Percentiles rank a stretch among this genome's conserved stretches.
phyloP scores from a whole-genome alignment of 768 basidiomycete genomes.

The Kwoniella europaea region DNA sequence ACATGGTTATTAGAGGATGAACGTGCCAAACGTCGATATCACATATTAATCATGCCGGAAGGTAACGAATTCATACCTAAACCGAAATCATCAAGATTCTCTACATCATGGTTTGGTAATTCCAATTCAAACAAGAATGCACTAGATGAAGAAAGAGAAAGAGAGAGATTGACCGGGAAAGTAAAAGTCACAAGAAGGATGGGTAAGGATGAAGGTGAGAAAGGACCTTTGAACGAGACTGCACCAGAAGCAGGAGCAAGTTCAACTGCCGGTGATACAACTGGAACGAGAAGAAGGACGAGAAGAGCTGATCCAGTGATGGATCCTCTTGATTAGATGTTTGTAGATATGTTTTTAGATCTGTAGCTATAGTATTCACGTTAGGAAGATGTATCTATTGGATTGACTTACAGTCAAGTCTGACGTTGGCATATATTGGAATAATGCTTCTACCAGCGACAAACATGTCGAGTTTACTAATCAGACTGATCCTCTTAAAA shows the following conservation, averaged over 20 bases:
- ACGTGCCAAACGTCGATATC: conserved; percentile 33
- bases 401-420: neutral
- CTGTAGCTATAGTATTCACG: conserved; percentile 14
- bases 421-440: too few relatives aligned
- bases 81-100: conserved; percentile 31
- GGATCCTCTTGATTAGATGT: conserved; percentile 24
- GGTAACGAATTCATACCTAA: conserved; percentile 45
- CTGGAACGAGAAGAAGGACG: conserved; percentile 19
- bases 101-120: conserved; percentile 40
- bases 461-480: too few relatives aligned
- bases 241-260: neutral
- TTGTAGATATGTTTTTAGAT: conserved; percentile 4
- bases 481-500: too few relatives aligned
- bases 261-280: conserved; percentile 8
- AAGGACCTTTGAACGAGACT: neutral
- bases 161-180: conserved; percentile 36
- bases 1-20: conserved; percentile 45
- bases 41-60: conserved; percentile 57
- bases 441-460: too few relatives aligned
- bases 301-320: conserved; percentile 24
- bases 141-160: conserved; percentile 37
- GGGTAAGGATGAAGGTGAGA: conserved; percentile 47
- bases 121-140: conserved; percentile 8
- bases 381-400: neutral
- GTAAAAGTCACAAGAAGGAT: conserved; percentile 50